These are phyloP conservation scores for Sarocladium oryzae DNA, from an alignment of 2,329 filamentous ascomycete species.

Conservation along the genomic window DNA sequence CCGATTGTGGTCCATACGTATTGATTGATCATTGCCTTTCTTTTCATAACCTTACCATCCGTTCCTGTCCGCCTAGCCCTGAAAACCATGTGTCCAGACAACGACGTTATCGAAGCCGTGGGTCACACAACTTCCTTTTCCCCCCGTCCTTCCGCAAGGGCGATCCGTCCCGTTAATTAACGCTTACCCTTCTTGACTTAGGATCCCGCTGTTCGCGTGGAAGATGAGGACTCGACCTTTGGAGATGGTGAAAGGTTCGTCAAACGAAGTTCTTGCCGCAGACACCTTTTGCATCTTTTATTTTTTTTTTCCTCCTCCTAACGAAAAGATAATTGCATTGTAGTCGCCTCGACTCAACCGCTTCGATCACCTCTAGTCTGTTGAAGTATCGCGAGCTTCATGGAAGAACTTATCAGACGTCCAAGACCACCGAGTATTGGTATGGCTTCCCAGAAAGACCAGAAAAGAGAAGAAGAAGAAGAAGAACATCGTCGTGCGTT, in stretches of 20 bases:
- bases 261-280: background rate
- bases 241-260: background rate
- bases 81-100: background rate
- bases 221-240: background rate
- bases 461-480: too few relatives aligned
- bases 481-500: too few relatives aligned
- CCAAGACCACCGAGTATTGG: constrained; percentile 17
- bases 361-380: constrained; percentile 22
- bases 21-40: too few relatives aligned
- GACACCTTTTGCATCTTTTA: too few relatives aligned
- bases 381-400: constrained; percentile 23
- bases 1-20: too few relatives aligned
- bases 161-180: background rate
- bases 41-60: too few relatives aligned
- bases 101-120: background rate
- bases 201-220: background rate
- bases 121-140: background rate
- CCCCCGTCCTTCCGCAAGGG: background rate
- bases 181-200: background rate
- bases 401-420: constrained; percentile 24
- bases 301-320: background rate
- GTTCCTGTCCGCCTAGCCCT: too few relatives aligned
- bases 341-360: constrained; percentile 14
- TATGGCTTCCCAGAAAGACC: background rate
- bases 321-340: background rate